Conservation (phyloP, 2,329 filamentous ascomycete species). For the Dactylellina parvicollis region DNA sequence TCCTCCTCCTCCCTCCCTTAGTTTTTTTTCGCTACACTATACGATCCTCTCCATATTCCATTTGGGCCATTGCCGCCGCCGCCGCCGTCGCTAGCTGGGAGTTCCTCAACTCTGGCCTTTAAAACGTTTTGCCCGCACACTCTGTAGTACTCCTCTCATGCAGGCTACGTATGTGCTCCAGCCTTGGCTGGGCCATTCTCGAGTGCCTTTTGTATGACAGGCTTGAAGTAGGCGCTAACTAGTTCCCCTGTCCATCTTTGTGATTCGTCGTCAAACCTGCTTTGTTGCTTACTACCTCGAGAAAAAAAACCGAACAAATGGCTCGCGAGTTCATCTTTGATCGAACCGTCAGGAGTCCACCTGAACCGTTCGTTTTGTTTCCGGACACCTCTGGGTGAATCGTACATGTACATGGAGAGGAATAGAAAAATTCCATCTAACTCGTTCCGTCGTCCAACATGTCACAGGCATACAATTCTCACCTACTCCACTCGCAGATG, state of each 20-base stretch:
- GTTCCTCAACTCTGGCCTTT: background rate
- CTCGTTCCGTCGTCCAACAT: background rate
- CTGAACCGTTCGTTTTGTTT: background rate
- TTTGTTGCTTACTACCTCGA: constrained; percentile 3
- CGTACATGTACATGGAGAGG: background rate
- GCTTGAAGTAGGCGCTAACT: constrained; percentile 17
- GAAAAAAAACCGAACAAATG: too few species aligned
- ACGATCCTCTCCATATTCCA: too few species aligned
- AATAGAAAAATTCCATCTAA: constrained; percentile 19
- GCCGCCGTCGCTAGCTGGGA: background rate
- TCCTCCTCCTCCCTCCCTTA: background rate
- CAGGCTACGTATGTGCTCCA: constrained; percentile 4
- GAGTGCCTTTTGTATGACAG: constrained; percentile 11
- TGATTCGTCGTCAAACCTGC: background rate
- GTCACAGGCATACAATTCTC: constrained; percentile 53
- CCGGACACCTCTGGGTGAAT: background rate
- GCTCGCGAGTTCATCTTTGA: too few species aligned
- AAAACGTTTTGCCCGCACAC: too few species aligned
- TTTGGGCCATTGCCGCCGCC: too few species aligned
- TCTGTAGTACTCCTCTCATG: too few species aligned
- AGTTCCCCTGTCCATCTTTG: background rate
- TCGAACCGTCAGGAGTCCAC: too few species aligned
- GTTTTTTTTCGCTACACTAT: too few species aligned
- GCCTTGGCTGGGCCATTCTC: background rate
- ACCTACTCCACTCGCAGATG: constrained; percentile 55